Percentiles rank a stretch among this genome's conserved stretches.
These are phyloP conservation scores for Xylaria sp. DNA, from an alignment of 2,329 filamentous ascomycete species.

Conservation along the genomic window DNA sequence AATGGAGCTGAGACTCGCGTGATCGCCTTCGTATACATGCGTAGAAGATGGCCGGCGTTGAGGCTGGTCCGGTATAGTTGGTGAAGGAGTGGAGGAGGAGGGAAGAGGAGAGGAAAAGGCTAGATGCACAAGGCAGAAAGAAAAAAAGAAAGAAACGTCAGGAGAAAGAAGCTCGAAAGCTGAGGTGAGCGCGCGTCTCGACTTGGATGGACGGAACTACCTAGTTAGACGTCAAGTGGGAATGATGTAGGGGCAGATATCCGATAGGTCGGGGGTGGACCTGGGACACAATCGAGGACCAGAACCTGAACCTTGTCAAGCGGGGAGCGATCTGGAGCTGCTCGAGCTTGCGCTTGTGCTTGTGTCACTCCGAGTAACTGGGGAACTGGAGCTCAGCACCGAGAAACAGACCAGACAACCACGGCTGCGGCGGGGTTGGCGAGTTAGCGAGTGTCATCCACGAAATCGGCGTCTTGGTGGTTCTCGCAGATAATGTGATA, in stretches of 20 bases:
- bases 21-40: constrained; percentile 49
- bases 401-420: constrained; percentile 26
- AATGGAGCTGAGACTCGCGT: constrained; percentile 43
- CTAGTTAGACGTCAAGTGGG: constrained; percentile 45
- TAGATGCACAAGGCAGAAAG: constrained; percentile 45
- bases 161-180: constrained; percentile 44
- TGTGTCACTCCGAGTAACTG: constrained; percentile 38
- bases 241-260: constrained; percentile 50
- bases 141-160: constrained; percentile 17
- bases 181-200: constrained; percentile 45
- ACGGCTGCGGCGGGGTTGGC: constrained; percentile 25
- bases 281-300: constrained; percentile 43
- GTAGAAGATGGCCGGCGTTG: constrained; percentile 37
- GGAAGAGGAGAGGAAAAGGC: not conserved
- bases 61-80: constrained; percentile 36
- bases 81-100: constrained; percentile 26
- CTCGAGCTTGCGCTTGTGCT: constrained; percentile 32
- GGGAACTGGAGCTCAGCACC: constrained; percentile 29
- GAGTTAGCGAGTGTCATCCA: constrained; percentile 33
- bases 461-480: constrained; percentile 14
- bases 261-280: constrained; percentile 49
- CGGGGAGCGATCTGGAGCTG: constrained; percentile 38
- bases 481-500: not conserved
- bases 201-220: constrained; percentile 40
- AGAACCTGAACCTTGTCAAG: constrained; percentile 49